A percentile compares a stretch with the other conserved stretches of the same genome.
phyloP scores from a whole-genome alignment of 768 basidiomycete genomes.

The Symmetrospora coprosmae region DNA sequence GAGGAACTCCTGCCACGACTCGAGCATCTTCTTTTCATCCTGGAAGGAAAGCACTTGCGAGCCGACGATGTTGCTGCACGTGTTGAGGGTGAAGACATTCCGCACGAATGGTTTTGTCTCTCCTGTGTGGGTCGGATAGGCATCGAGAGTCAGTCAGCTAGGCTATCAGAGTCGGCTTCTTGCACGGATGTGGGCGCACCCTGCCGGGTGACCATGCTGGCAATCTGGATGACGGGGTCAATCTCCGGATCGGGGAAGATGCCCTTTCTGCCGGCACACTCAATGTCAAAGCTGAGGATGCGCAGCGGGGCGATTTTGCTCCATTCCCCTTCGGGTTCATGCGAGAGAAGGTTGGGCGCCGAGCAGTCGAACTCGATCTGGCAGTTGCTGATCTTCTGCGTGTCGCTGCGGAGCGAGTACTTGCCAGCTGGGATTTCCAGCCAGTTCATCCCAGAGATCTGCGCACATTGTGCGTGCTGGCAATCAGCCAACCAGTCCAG shows the following conservation, averaged over 20 bases:
- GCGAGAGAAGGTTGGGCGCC: constrained; percentile 76
- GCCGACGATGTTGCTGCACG: constrained; percentile 90
- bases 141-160: constrained; percentile 7
- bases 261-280: constrained; percentile 94
- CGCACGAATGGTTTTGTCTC: constrained; percentile 85
- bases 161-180: not conserved
- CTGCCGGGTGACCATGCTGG: constrained; percentile 96
- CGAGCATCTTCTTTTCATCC: constrained; percentile 58
- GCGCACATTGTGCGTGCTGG: not conserved
- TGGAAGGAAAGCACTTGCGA: constrained; percentile 79
- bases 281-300: constrained; percentile 95
- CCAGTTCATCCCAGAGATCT: constrained; percentile 99
- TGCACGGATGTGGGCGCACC: constrained; percentile 44
- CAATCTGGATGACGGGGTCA: constrained; percentile 97
- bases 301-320: constrained; percentile 81
- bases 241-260: constrained; percentile 81
- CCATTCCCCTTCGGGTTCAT: constrained; percentile 83
- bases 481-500: not conserved
- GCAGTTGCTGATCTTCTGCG: constrained; percentile 59
- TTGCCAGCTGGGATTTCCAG: constrained; percentile 75
- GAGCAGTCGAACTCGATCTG: constrained; percentile 72
- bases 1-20: constrained; percentile 78
- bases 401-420: constrained; percentile 51
- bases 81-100: constrained; percentile 88
- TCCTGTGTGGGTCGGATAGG: constrained; percentile 47